Conservation (phyloP, 2,329 filamentous ascomycete species). For the Chaetomium sp. region DNA sequence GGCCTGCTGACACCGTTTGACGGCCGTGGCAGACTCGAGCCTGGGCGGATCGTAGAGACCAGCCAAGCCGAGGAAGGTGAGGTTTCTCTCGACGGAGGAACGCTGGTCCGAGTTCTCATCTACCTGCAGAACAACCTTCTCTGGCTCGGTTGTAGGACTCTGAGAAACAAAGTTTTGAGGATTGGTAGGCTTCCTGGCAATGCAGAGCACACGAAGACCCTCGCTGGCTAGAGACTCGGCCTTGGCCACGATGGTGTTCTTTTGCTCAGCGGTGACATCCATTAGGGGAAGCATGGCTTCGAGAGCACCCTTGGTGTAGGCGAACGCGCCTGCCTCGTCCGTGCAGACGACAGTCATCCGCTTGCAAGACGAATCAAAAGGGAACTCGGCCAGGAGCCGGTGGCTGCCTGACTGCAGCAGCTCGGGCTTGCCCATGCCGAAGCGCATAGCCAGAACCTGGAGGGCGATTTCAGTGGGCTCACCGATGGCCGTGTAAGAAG, state of each 20-base stretch:
- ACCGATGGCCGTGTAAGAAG: conserved; percentile 62
- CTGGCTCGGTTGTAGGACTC: background rate
- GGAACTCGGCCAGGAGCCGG: conserved; percentile 63
- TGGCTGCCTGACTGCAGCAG: conserved; percentile 45
- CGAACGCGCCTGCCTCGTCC: conserved; percentile 42
- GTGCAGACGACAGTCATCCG: conserved; percentile 72
- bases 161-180: conserved; percentile 9
- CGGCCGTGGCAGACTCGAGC: conserved; percentile 63
- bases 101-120: conserved; percentile 50
- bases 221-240: conserved; percentile 61
- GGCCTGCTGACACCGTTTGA: conserved; percentile 60
- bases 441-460: conserved; percentile 72
- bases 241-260: conserved; percentile 50
- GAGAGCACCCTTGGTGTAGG: conserved; percentile 62
- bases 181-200: conserved; percentile 56
- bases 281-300: conserved; percentile 59
- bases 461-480: conserved; percentile 75
- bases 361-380: conserved; percentile 74
- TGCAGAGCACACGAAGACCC: conserved; percentile 69
- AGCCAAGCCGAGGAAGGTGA: conserved; percentile 69
- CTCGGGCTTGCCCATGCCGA: conserved; percentile 54
- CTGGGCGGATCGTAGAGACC: conserved; percentile 74
- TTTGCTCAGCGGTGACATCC: conserved; percentile 50
- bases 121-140: conserved; percentile 27
- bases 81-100: conserved; percentile 55